Base-by-base conservation (phyloP, 2,329 filamentous ascomycete species). In the Colletotrichum melonis region DNA sequence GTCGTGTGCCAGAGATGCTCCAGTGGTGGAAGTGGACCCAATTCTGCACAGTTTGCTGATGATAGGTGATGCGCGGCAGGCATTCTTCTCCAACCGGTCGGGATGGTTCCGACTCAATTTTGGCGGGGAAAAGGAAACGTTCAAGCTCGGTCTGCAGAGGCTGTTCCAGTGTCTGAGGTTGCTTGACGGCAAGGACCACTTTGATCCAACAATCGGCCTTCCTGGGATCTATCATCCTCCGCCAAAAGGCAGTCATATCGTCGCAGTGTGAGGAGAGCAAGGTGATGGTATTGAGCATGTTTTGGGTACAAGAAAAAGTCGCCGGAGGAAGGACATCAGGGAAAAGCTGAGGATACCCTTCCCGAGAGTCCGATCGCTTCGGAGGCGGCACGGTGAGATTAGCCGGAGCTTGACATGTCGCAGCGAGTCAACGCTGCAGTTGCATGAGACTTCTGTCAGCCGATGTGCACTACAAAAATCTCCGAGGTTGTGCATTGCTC, bases 91-190 rank as follows among this genome's bases (percentile, higher is more conserved):
- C 26, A 52, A 62, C 14, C 24, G 32, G 0, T 49, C 62, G 5
- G 67, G 71, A 16, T 71, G 62, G 60, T 73, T 71, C 38, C 67
- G 71, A 14, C 57, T 73, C 9, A 63, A 38, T 14, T 69, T 69
- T 7, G 69, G 69, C 11, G 52, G 64, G 14, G 69, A 72, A 35
- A 69, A 69, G 26, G 32, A 72, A 2, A 69, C 64, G 0, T 59
- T 58, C 19, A 72, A 69, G 49, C 30, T 67, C 7, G 69, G 69
- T 14, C 35, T 72, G 2, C 64, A 63, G 38, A 68, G 69, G n/a
- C 24, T 72, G 1, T 57, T 63, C 22, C 19, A 54, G 2, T 52
- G 64, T 49, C 38, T 72, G 35, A 52, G 49, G 14, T 16, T 24
- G 58, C 64, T 69, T 5, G 69, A 72, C 9, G 64, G 38, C 22